Evolutionary conservation across 768 basidiomycete species (phyloP).

Genomic region (Lyophyllum atratum): DNA sequence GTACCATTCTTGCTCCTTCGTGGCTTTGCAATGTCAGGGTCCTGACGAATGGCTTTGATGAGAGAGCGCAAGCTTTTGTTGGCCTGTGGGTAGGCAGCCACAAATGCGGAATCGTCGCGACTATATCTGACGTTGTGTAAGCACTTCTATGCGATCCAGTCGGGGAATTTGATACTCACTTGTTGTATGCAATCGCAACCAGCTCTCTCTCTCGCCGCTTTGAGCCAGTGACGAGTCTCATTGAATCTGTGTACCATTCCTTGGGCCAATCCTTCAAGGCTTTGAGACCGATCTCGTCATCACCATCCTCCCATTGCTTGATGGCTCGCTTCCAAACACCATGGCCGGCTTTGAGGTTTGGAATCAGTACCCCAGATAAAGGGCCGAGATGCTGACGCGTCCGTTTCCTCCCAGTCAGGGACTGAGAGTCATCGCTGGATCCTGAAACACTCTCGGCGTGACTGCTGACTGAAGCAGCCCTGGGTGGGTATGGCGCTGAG

Average conservation of each 20-base stretch:
- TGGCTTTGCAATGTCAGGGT: not conserved
- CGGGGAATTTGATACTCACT: not conserved
- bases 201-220: constrained; percentile 2
- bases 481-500: not conserved
- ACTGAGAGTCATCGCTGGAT: not conserved
- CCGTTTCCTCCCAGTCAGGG: not conserved
- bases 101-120: not conserved
- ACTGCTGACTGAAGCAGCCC: not conserved
- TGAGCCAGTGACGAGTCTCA: not conserved
- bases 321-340: constrained; percentile 7
- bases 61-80: not conserved
- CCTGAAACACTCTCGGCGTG: not conserved
- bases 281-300: not conserved
- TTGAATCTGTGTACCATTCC: constrained; percentile 6
- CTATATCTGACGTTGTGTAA: not conserved
- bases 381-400: not conserved
- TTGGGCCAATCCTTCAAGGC: constrained; percentile 8
- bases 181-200: not conserved
- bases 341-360: constrained; percentile 1
- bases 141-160: not conserved
- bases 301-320: constrained; percentile 6
- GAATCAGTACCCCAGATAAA: not conserved
- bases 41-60: not conserved
- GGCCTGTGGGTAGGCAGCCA: constrained; percentile 6
- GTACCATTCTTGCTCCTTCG: constrained; percentile 6